Evolutionary conservation across 768 basidiomycete genomes (phyloP).

Genomic region (Collybia nuda): DNA sequence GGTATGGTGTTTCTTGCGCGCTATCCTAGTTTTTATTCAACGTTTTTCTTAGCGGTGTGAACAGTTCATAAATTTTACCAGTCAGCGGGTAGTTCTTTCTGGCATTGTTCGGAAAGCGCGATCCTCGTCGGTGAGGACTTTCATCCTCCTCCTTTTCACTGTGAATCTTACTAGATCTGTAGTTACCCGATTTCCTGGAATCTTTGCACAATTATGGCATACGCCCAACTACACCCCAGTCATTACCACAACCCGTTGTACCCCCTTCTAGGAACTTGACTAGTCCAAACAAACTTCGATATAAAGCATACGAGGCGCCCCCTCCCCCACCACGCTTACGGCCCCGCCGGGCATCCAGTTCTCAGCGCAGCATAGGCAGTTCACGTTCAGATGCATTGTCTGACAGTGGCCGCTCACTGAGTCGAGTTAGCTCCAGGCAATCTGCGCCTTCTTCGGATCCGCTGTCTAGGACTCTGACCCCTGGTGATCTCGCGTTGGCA

Average conservation of each 20-base stretch:
- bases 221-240: constrained; percentile 8
- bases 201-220: constrained; percentile 31
- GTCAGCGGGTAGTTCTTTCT: constrained; percentile 42
- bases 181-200: constrained; percentile 70
- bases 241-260: constrained; percentile 13
- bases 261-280: constrained; percentile 19
- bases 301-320: constrained; percentile 70
- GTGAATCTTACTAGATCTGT: not conserved
- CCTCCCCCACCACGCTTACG: constrained; percentile 45
- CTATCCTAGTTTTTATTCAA: constrained; percentile 4
- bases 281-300: constrained; percentile 56
- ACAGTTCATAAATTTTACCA: constrained; percentile 56
- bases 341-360: constrained; percentile 25
- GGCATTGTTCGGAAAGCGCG: constrained; percentile 46
- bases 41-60: constrained; percentile 56
- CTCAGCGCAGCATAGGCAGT: constrained; percentile 25
- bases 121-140: constrained; percentile 54
- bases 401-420: constrained; percentile 22
- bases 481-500: constrained; percentile 47
- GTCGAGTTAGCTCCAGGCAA: constrained; percentile 23
- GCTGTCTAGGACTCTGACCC: constrained; percentile 29
- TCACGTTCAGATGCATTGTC: constrained; percentile 33
- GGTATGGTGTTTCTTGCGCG: constrained; percentile 33
- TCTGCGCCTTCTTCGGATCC: constrained; percentile 21
- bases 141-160: constrained; percentile 1